Evolutionary conservation across 2,329 filamentous ascomycete genomes (phyloP).

Genomic region (Hypoxylon sp.): DNA sequence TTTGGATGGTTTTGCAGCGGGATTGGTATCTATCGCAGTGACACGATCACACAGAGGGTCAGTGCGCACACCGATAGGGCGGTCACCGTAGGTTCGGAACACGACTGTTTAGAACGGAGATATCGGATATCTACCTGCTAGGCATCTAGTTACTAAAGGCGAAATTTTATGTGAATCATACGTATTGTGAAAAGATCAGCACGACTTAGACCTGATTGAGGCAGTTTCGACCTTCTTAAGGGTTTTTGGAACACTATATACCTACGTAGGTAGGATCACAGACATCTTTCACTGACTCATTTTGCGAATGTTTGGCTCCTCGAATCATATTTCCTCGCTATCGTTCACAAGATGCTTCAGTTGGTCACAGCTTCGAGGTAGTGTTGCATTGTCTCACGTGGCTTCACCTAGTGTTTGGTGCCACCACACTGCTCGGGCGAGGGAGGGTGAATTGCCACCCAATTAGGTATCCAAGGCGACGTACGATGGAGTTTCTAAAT

Average conservation of each 20-base stretch:
- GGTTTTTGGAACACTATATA: background rate
- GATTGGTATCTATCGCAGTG: conserved; percentile 45
- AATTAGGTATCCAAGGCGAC: conserved; percentile 30
- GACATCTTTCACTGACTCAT: conserved; percentile 14
- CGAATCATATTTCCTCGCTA: conserved; percentile 20
- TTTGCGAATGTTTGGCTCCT: conserved; percentile 10
- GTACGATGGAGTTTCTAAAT: conserved; percentile 17
- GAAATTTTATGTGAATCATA: conserved; percentile 21
- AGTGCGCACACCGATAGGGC: background rate
- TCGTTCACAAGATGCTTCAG: conserved; percentile 3
- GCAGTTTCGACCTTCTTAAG: background rate
- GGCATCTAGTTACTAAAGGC: background rate
- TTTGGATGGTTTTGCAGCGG: conserved; percentile 50
- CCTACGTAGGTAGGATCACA: background rate
- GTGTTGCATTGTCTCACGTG: conserved; percentile 40
- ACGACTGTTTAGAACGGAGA: conserved; percentile 21
- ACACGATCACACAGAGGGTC: conserved; percentile 7
- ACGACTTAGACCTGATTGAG: conserved; percentile 11
- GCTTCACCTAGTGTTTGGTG: conserved; percentile 41
- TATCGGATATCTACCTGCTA: conserved; percentile 30
- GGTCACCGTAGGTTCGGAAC: conserved; percentile 8
- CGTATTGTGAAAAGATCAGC: conserved; percentile 9
- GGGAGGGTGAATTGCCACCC: conserved; percentile 31
- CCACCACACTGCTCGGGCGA: conserved; percentile 34
- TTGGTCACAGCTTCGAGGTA: conserved; percentile 30